These are phyloP conservation scores for Aristolochia fimbriata DNA, from an alignment of 164 flowering plant genomes.

Conservation along the genomic window DNA sequence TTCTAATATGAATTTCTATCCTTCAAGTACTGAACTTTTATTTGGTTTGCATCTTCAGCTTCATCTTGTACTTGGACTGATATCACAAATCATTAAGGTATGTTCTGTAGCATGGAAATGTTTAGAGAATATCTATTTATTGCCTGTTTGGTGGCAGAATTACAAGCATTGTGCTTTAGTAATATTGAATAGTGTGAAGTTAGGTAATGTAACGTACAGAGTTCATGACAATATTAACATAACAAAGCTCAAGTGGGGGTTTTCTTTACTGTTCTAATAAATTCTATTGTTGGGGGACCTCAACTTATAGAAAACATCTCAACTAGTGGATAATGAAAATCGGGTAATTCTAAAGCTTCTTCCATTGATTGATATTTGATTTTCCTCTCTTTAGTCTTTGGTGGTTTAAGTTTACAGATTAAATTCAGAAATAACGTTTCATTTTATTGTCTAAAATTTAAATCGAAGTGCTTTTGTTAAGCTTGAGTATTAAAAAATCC, in stretches of 20 bases:
- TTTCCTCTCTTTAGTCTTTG: too few relatives aligned
- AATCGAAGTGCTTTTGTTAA: too few relatives aligned
- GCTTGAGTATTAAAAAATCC: too few relatives aligned
- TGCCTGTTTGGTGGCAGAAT: too few relatives aligned
- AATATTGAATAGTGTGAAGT: too few relatives aligned
- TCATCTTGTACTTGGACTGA: slow-evolving; percentile 83
- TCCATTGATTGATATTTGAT: background rate
- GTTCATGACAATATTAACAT: too few relatives aligned
- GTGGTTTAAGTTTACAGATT: too few relatives aligned
- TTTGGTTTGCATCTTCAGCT: slow-evolving; percentile 55
- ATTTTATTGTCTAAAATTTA: too few relatives aligned
- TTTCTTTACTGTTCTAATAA: slow-evolving; percentile 19
- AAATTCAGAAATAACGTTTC: too few relatives aligned
- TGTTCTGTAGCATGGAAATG: background rate
- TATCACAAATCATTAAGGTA: slow-evolving; percentile 93
- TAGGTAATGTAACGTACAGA: too few relatives aligned
- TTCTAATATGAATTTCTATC: background rate
- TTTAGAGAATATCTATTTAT: background rate
- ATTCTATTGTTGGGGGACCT: slow-evolving; percentile 94
- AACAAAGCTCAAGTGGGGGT: background rate
- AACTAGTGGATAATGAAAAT: slow-evolving; percentile 74
- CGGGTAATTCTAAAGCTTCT: slow-evolving; percentile 41
- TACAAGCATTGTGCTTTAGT: too few relatives aligned
- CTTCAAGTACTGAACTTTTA: slow-evolving; percentile 2
- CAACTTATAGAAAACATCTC: slow-evolving; percentile 86